Evolutionary conservation across 176 grass and related monocot species (phyloP).

Genomic region (Aegilops bicornis): DNA sequence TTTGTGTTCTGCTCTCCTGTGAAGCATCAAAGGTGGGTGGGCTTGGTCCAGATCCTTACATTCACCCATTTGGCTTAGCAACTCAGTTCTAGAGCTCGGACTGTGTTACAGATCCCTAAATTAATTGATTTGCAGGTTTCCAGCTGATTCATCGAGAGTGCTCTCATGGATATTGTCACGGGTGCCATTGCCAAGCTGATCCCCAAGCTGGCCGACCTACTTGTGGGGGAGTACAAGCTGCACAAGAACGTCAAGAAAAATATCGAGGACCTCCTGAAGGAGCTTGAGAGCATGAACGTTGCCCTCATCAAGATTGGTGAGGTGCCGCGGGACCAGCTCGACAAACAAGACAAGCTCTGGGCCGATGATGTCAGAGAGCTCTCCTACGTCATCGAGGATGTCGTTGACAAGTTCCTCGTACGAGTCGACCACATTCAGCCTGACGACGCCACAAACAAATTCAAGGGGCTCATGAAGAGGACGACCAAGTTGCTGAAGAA

Average conservation of each 20-base stretch:
- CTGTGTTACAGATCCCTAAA: neutral
- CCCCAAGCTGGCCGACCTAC: neutral
- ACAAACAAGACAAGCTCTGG: neutral
- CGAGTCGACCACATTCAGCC: neutral
- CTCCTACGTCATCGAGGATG: neutral
- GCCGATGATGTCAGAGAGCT: neutral
- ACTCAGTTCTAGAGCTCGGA: neutral
- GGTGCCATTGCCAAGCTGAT: neutral
- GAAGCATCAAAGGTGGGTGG: too few species aligned
- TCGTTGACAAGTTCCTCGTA: neutral
- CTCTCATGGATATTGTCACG: neutral
- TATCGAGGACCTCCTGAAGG: accelerated
- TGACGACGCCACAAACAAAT: accelerated
- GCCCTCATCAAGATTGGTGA: neutral
- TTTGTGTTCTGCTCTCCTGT: too few species aligned
- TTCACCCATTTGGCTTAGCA: neutral
- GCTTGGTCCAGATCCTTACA: too few species aligned
- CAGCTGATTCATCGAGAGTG: too few species aligned
- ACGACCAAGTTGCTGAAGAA: neutral
- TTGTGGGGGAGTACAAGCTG: neutral
- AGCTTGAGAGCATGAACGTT: neutral
- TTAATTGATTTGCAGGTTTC: too few species aligned
- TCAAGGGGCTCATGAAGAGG: neutral
- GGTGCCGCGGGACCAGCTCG: neutral
- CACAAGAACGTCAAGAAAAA: neutral